Evolutionary conservation across 2,329 filamentous ascomycete species (phyloP).

Genomic region (Penicillium sp.): DNA sequence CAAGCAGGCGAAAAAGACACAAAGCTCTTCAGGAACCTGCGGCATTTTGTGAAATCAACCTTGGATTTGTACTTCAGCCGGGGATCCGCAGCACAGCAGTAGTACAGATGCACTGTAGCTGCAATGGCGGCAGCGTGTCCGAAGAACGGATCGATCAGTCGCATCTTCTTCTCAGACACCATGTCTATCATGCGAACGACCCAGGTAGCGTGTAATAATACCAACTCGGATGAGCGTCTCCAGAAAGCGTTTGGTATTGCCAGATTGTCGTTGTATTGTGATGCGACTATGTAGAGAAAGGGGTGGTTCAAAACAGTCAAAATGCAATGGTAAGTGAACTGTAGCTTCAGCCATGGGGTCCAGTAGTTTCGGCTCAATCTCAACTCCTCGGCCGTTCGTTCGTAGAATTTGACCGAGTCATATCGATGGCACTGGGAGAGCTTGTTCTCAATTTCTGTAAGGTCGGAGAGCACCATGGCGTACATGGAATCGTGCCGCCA

Average conservation of each 20-base stretch:
- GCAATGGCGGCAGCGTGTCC: constrained; percentile 52
- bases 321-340: constrained; percentile 54
- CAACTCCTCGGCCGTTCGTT: constrained; percentile 48
- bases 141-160: constrained; percentile 52
- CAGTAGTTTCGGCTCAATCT: constrained; percentile 48
- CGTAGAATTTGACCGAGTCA: constrained; percentile 53
- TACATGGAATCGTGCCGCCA: constrained; percentile 55
- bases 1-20: constrained; percentile 49
- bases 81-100: constrained; percentile 50
- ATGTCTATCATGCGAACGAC: constrained; percentile 55
- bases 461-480: constrained; percentile 49
- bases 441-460: constrained; percentile 49
- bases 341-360: constrained; percentile 52
- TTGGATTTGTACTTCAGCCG: constrained; percentile 52
- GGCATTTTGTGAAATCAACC: constrained; percentile 52
- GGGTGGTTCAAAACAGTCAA: constrained; percentile 53
- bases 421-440: constrained; percentile 52
- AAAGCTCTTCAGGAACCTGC: constrained; percentile 50
- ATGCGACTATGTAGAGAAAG: constrained; percentile 53
- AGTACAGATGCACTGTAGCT: constrained; percentile 54
- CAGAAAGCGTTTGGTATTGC: constrained; percentile 56
- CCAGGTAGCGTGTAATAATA: constrained; percentile 53
- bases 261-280: constrained; percentile 52
- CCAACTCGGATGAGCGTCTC: constrained; percentile 51
- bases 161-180: constrained; percentile 51